Evolutionary conservation across 2,329 filamentous ascomycete genomes (phyloP).

Genomic region (Volutella citrinella): DNA sequence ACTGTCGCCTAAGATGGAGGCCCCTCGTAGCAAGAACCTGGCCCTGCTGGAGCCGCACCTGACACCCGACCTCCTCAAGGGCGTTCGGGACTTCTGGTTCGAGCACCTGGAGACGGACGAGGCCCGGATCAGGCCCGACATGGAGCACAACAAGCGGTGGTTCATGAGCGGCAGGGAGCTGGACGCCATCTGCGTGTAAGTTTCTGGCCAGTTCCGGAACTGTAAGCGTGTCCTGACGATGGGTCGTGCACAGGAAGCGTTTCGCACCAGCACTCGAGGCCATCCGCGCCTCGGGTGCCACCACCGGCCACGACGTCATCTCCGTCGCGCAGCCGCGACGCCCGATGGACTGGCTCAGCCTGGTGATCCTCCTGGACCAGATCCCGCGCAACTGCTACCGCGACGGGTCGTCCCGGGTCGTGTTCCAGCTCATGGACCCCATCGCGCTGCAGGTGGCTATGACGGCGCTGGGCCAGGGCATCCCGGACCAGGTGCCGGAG

Average conservation of each 20-base stretch:
- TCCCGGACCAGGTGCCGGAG: constrained; percentile 25
- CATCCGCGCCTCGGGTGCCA: constrained; percentile 24
- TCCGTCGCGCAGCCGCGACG: constrained; percentile 20
- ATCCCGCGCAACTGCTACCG: constrained; percentile 61
- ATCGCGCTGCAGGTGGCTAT: constrained; percentile 45
- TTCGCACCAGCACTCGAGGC: constrained; percentile 33
- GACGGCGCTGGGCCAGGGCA: constrained; percentile 30
- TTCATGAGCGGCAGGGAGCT: constrained; percentile 32
- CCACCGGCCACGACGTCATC: constrained; percentile 29
- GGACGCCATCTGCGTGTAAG: constrained; percentile 35
- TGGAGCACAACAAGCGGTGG: constrained; percentile 30
- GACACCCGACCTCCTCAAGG: constrained; percentile 27
- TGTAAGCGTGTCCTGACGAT: background rate
- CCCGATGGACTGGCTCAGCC: constrained; percentile 41
- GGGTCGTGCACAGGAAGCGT: constrained; percentile 22
- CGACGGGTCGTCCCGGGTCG: constrained; percentile 36
- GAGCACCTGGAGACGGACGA: constrained; percentile 29
- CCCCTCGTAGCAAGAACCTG: background rate
- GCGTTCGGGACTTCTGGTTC: constrained; percentile 37
- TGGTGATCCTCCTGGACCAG: constrained; percentile 61
- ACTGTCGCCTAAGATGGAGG: constrained; percentile 2
- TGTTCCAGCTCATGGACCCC: constrained; percentile 56
- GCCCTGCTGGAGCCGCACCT: constrained; percentile 18
- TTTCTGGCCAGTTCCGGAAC: background rate
- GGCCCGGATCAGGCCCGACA: constrained; percentile 23